A percentile compares a stretch with the other conserved stretches of the same genome.
Conservation (phyloP, 2,329 filamentous ascomycete species). For the Fusarium fracticaudum region DNA sequence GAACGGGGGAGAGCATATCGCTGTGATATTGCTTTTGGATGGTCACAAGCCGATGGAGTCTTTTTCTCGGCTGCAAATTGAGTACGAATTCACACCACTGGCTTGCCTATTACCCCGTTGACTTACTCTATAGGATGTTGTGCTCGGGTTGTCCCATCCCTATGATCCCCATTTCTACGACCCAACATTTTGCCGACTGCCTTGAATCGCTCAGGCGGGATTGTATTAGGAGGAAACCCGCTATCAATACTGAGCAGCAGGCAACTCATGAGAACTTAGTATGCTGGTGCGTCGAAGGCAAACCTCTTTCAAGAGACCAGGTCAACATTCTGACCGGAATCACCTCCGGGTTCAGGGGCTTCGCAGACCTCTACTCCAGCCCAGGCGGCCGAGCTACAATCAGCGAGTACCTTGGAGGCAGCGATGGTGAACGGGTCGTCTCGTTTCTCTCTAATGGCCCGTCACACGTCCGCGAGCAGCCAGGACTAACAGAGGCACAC, state of each 20-base stretch:
- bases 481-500: background rate
- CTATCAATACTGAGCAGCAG: background rate
- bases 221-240: background rate
- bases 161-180: conserved; percentile 54
- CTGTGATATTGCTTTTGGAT: conserved; percentile 57
- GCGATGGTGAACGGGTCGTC: conserved; percentile 44
- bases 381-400: conserved; percentile 33
- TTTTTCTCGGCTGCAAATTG: conserved; percentile 55
- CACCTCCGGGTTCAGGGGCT: conserved; percentile 38
- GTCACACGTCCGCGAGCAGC: background rate
- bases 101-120: background rate
- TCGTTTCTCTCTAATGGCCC: conserved; percentile 44
- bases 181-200: conserved; percentile 48
- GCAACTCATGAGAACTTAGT: conserved; percentile 21
- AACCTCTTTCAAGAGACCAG: conserved; percentile 39
- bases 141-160: conserved; percentile 47
- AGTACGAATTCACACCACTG: conserved; percentile 45
- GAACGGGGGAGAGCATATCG: conserved; percentile 52
- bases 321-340: conserved; percentile 45
- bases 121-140: conserved; percentile 44
- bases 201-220: conserved; percentile 52
- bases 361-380: conserved; percentile 38
- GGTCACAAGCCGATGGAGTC: conserved; percentile 44
- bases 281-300: conserved; percentile 42
- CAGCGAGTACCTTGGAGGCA: conserved; percentile 43